Percentiles rank a stretch among this genome's conserved stretches.
These are phyloP conservation scores for Paramecium caudatum DNA, from an alignment of 73 alveolate genomes.

Conservation along the genomic window DNA sequence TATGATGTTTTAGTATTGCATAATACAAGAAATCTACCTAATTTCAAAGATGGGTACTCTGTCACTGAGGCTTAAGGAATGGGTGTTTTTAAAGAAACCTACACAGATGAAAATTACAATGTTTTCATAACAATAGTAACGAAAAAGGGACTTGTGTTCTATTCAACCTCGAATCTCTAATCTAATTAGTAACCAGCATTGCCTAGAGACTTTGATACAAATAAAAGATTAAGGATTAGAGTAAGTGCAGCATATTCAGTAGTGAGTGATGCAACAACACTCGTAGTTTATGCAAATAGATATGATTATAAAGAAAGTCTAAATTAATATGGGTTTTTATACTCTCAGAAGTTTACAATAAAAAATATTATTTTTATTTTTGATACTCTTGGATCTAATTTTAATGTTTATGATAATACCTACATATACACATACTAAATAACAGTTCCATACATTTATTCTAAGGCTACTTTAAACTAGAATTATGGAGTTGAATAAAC, in stretches of 20 bases:
- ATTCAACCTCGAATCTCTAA: conserved; percentile 14
- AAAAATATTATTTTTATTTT: not conserved
- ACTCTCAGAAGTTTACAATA: not conserved
- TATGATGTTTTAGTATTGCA: conserved; percentile 7
- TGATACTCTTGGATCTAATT: not conserved
- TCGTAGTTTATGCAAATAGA: conserved; percentile 9
- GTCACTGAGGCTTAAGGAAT: not conserved
- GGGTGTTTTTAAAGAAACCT: not conserved
- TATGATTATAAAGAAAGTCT: not conserved
- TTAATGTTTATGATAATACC: not conserved
- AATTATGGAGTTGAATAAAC: not conserved
- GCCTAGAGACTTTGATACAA: not conserved
- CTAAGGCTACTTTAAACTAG: not conserved
- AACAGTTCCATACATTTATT: not conserved
- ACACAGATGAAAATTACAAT: conserved; percentile 10
- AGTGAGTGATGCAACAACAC: not conserved
- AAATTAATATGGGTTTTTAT: not conserved
- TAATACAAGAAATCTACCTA: not conserved
- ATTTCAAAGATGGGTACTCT: not conserved
- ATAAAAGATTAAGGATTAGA: not conserved
- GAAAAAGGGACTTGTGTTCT: not conserved
- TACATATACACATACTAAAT: not conserved
- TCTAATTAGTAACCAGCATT: not conserved
- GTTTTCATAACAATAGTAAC: not conserved
- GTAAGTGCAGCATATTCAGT: not conserved